Evolutionary conservation across 192 early-diverging fungal species (phyloP).

Genomic region (Chytriomyces sp.): DNA sequence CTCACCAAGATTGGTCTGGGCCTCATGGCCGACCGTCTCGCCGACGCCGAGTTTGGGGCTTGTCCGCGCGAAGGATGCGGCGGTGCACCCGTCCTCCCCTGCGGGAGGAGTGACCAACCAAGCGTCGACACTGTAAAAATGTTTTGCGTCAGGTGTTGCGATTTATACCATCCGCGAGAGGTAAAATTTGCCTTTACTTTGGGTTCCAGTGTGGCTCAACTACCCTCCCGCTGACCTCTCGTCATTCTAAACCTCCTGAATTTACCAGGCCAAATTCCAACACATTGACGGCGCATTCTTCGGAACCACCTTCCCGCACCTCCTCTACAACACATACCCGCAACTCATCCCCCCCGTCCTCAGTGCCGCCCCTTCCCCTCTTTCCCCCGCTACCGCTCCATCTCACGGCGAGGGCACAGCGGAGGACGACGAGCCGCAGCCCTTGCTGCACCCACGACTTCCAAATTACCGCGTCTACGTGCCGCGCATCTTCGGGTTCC

Average conservation of each 20-base stretch:
- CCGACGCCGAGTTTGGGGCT: slow-evolving; percentile 49
- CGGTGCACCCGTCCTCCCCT: slow-evolving; percentile 50
- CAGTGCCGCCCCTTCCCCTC: neutral
- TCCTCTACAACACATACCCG: slow-evolving; percentile 88
- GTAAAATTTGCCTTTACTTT: slow-evolving; percentile 23
- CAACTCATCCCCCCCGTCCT: slow-evolving; percentile 61
- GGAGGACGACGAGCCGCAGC: slow-evolving; percentile 37
- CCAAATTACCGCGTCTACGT: slow-evolving; percentile 66
- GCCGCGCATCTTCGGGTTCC: slow-evolving; percentile 92
- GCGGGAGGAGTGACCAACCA: slow-evolving; percentile 47
- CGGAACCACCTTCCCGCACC: slow-evolving; percentile 92
- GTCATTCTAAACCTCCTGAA: neutral
- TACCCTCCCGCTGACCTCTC: neutral
- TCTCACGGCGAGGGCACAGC: slow-evolving; percentile 11
- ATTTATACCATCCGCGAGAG: slow-evolving; percentile 56
- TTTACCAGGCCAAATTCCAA: slow-evolving; percentile 45
- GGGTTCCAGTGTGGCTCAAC: slow-evolving; percentile 2
- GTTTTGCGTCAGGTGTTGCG: slow-evolving; percentile 58
- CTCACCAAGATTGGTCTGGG: slow-evolving; percentile 83
- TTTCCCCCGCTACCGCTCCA: neutral
- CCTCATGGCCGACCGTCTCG: slow-evolving; percentile 66
- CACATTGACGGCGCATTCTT: slow-evolving; percentile 81
- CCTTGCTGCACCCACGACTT: slow-evolving; percentile 3
- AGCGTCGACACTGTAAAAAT: slow-evolving; percentile 55
- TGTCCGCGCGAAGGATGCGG: slow-evolving; percentile 59